Conservation (phyloP, 2,329 filamentous ascomycete species). For the Thyridium curvatum region DNA sequence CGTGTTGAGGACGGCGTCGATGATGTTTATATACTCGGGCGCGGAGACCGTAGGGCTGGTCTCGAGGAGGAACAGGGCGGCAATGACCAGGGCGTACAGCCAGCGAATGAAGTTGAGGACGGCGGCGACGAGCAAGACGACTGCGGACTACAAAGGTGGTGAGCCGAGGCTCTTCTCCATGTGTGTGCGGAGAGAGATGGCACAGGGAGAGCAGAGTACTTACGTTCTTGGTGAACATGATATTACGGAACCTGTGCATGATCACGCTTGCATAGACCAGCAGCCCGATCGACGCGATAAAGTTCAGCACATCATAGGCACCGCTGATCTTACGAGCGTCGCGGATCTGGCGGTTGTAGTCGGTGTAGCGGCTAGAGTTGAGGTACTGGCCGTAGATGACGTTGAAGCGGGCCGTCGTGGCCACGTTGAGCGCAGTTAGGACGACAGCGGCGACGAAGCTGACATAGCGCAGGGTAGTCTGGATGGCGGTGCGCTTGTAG, state of each 20-base stretch:
- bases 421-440: conserved; percentile 9
- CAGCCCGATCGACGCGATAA: not conserved
- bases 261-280: not conserved
- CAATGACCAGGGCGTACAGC: conserved; percentile 9
- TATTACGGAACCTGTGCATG: not conserved
- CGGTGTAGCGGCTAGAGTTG: not conserved
- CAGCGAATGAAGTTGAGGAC: conserved; percentile 19
- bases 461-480: conserved; percentile 8
- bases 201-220: not conserved
- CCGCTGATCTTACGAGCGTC: not conserved
- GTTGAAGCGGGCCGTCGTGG: conserved; percentile 3
- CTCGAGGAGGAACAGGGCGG: conserved; percentile 5
- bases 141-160: conserved; percentile 12
- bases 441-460: conserved; percentile 3
- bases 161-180: not conserved
- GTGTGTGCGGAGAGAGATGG: not conserved
- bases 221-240: not conserved
- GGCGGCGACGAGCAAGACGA: conserved; percentile 25
- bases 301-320: not conserved
- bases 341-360: not conserved
- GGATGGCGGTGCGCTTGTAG: conserved; percentile 1
- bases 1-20: conserved; percentile 11
- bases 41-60: not conserved
- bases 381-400: not conserved
- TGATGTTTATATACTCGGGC: not conserved